Conservation (phyloP, 441 rosid genomes). For the Brassica balearica region DNA sequence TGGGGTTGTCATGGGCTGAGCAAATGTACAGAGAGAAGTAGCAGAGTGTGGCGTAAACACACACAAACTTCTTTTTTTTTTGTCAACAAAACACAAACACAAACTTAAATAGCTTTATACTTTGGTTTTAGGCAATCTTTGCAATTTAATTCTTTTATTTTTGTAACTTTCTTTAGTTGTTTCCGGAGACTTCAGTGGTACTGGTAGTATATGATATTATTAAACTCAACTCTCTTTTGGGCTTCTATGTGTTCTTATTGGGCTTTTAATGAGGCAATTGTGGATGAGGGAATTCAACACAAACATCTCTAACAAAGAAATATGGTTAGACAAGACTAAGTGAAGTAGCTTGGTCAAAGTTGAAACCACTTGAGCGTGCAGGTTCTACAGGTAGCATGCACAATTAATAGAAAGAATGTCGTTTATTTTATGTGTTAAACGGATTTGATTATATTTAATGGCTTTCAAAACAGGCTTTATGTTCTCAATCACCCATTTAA, state of each 20-base stretch:
- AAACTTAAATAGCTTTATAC: conserved; percentile 8
- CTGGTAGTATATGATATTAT: too few species aligned
- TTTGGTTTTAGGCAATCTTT: conserved; percentile 5
- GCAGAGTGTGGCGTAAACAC: conserved; percentile 79
- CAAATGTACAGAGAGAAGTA: conserved; percentile 81
- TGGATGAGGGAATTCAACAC: too few species aligned
- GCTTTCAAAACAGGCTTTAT: neutral
- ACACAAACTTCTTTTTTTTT: neutral
- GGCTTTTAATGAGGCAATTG: too few species aligned
- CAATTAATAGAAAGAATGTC: neutral
- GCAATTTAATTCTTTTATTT: conserved; percentile 41
- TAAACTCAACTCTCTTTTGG: too few species aligned
- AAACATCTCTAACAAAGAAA: too few species aligned
- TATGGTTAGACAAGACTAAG: neutral
- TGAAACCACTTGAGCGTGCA: neutral
- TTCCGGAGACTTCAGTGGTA: too few species aligned
- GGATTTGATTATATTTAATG: neutral
- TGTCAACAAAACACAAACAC: too few species aligned
- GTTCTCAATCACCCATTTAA: neutral
- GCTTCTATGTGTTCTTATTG: too few species aligned
- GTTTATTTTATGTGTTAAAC: neutral
- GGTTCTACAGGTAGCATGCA: neutral
- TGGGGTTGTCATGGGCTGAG: conserved; percentile 66
- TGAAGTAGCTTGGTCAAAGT: neutral
- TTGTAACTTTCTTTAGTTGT: neutral